Evolutionary conservation across 257 asterid species (phyloP).

Genomic region (Phtheirospermum japonicum): DNA sequence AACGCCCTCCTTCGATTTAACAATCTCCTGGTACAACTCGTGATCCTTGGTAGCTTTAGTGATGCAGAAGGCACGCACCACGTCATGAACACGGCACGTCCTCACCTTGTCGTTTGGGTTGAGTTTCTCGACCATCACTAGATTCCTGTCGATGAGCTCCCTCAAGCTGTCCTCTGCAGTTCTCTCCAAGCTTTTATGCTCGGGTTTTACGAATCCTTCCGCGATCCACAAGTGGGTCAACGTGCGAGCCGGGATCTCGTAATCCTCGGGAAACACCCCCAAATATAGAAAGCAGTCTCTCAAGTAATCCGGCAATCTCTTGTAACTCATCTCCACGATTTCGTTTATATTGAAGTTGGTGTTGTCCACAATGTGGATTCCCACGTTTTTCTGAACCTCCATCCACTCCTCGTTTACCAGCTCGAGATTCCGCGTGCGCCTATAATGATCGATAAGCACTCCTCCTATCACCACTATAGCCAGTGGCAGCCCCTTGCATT

Average conservation of each 20-base stretch:
- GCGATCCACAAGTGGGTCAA: slow-evolving; percentile 49
- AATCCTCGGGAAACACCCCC: slow-evolving; percentile 45
- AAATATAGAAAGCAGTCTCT: slow-evolving; percentile 50
- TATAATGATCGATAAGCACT: slow-evolving; percentile 26
- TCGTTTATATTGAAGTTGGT: slow-evolving; percentile 12
- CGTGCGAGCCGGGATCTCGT: slow-evolving; percentile 38
- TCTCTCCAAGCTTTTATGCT: slow-evolving; percentile 35
- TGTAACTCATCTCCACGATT: slow-evolving; percentile 42
- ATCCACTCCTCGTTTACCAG: slow-evolving; percentile 19
- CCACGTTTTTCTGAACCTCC: slow-evolving; percentile 33
- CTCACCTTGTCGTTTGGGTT: slow-evolving; percentile 36
- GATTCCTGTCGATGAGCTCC: slow-evolving; percentile 42
- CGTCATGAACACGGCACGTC: slow-evolving; percentile 52
- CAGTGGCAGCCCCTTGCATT: slow-evolving; percentile 50
- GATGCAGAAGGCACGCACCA: slow-evolving; percentile 51
- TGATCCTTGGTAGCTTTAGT: slow-evolving; percentile 30
- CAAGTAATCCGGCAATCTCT: slow-evolving; percentile 40
- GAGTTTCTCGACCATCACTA: slow-evolving; percentile 38
- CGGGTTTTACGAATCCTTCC: slow-evolving; percentile 42
- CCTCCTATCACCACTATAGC: slow-evolving; percentile 45
- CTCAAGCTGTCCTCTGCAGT: slow-evolving; percentile 39
- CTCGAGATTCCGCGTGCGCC: neutral
- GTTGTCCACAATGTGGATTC: slow-evolving; percentile 6
- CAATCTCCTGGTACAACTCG: slow-evolving; percentile 43
- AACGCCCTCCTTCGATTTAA: slow-evolving; percentile 23